Evolutionary conservation across 257 asterid species (phyloP).

Genomic region (Fraxinus cuspidata): DNA sequence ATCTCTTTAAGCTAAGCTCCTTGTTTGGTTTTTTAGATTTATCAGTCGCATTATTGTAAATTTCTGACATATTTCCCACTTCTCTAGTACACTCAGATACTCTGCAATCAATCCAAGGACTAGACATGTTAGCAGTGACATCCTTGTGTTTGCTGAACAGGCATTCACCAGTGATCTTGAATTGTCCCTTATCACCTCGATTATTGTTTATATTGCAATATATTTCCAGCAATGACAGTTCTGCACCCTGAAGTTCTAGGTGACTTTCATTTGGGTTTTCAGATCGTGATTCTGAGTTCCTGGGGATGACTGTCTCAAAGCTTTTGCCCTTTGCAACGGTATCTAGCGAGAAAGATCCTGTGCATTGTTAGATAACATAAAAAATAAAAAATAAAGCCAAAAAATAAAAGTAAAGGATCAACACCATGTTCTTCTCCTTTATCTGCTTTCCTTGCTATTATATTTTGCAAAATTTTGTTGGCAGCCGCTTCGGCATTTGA

Average conservation of each 20-base stretch:
- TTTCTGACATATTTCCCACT: conserved; percentile 35
- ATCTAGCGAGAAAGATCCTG: conserved; percentile 34
- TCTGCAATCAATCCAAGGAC: conserved; percentile 28
- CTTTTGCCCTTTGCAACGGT: conserved; percentile 38
- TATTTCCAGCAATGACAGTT: conserved; percentile 23
- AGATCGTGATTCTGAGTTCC: conserved; percentile 40
- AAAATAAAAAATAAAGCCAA: conserved; percentile 18
- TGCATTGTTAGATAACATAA: conserved; percentile 24
- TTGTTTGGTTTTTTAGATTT: conserved; percentile 42
- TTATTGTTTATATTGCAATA: conserved; percentile 22
- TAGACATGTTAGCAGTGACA: conserved; percentile 17
- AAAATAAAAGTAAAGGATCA: conserved; percentile 8
- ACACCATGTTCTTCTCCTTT: conserved; percentile 48
- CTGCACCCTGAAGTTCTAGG: conserved; percentile 21
- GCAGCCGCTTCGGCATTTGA: conserved; percentile 54
- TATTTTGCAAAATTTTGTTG: conserved; percentile 36
- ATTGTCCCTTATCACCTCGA: conserved; percentile 21
- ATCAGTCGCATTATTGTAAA: conserved; percentile 30
- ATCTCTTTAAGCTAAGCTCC: conserved; percentile 68
- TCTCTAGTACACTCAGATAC: conserved; percentile 29
- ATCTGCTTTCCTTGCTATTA: conserved; percentile 42
- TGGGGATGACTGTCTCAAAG: conserved; percentile 33
- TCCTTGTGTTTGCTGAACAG: conserved; percentile 27
- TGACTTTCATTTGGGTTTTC: conserved; percentile 39
- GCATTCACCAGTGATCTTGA: conserved; percentile 11